Base-by-base conservation (phyloP, 805 yeast species). In the Saturnispora halmiae region DNA sequence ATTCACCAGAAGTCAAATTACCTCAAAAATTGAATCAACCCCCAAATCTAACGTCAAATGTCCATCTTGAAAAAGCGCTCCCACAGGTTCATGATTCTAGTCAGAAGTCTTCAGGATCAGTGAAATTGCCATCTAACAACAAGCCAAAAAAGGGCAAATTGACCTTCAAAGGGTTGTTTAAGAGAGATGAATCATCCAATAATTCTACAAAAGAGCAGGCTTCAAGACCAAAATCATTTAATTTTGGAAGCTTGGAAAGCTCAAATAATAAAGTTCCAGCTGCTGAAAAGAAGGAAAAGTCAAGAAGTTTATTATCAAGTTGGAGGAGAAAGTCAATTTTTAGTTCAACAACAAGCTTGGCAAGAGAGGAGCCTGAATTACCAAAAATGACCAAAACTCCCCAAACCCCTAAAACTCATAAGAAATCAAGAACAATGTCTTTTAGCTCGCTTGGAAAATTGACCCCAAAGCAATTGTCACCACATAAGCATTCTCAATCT, bases 251-350 rank as follows among this genome's bases (percentile, higher is more conserved):
- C 8, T 15, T 38, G n/a, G 40, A 40, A 11, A 33, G 13, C 13
- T n/a, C 16, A 13, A 27, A 28, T 16, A 45, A 43, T 18, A 37
- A 42, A 28, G 43, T 43, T 31, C 43, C 43, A 15, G 48, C 42
- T 15, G 42, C 41, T 14, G 52, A 48, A 9, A 52, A 45, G 30
- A 54, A 51, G 34, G 56, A 55, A 31, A 55, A 51, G 21, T 45
- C 60, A 7, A 53, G 44, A 38, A 55, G 61, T 38, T 43, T 59
- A n/a, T 41, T 59, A 8, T 44, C 53, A 4, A 43, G 48, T 5
- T 59, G 64, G 64, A 59, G 53, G 29, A 51, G 64, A 45, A 56
- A 51, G 37, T 55, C 60, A 29, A 40, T 44, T 18, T 30, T 37
- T 11, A 39, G 31, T 15, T 38, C 41, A 8, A 29, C 26, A 3